Conservation (phyloP, 169 alveolate genomes). For the Blepharisma undulans region DNA sequence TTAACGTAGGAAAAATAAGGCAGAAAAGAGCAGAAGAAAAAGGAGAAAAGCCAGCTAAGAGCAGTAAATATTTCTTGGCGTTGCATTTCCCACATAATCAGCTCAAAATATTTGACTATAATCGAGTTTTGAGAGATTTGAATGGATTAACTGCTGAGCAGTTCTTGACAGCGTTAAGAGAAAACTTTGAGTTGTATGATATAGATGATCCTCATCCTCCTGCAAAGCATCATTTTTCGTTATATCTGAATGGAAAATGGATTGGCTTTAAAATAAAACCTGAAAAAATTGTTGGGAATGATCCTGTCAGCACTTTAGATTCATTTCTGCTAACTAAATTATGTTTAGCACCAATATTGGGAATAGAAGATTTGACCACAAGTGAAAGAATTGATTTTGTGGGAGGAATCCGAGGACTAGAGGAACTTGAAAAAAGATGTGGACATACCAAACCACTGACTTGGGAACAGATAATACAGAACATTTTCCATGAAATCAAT, state of each 20-base stretch:
- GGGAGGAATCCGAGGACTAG: slow-evolving; percentile 67
- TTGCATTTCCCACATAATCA: slow-evolving; percentile 55
- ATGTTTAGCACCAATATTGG: slow-evolving; percentile 50
- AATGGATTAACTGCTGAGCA: slow-evolving; percentile 51
- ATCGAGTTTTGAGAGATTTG: slow-evolving; percentile 59
- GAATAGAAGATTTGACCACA: slow-evolving; percentile 50
- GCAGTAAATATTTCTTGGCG: slow-evolving; percentile 59
- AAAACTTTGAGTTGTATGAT: slow-evolving; percentile 44
- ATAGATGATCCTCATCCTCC: slow-evolving; percentile 42
- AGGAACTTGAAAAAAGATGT: slow-evolving; percentile 44
- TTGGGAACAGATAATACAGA: neutral
- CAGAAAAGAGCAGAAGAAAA: slow-evolving; percentile 45
- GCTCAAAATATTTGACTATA: slow-evolving; percentile 55
- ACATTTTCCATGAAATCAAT: neutral
- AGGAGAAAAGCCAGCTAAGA: slow-evolving; percentile 55
- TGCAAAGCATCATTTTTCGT: slow-evolving; percentile 30
- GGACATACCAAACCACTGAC: slow-evolving; percentile 42
- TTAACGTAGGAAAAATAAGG: slow-evolving; percentile 53
- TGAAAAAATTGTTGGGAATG: slow-evolving; percentile 35
- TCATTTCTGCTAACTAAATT: slow-evolving; percentile 40
- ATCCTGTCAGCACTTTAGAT: slow-evolving; percentile 45
- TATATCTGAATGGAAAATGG: slow-evolving; percentile 58
- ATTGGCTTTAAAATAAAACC: slow-evolving; percentile 44
- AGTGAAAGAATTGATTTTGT: slow-evolving; percentile 68
- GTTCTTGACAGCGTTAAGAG: slow-evolving; percentile 39